These are phyloP conservation scores for Xylaria sp. DNA, from an alignment of 2,329 filamentous ascomycete genomes.

Conservation along the genomic window DNA sequence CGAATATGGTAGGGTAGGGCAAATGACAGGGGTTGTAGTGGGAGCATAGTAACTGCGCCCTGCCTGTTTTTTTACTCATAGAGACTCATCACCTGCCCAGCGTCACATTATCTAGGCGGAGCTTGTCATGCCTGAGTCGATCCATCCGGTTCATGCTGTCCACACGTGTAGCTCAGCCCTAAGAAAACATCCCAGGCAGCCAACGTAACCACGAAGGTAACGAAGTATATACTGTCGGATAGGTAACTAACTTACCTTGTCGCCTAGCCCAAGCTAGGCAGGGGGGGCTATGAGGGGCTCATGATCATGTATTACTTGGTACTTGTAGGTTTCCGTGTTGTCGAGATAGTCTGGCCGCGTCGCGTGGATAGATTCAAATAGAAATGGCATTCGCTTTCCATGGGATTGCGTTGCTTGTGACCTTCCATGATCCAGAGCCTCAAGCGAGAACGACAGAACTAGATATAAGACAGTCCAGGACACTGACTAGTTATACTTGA, in stretches of 20 bases:
- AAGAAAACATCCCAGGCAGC: conserved; percentile 23
- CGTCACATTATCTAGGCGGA: conserved; percentile 27
- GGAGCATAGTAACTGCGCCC: conserved; percentile 11
- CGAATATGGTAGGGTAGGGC: conserved; percentile 12
- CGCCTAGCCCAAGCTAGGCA: conserved; percentile 18
- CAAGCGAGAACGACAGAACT: not conserved
- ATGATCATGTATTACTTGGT: conserved; percentile 32
- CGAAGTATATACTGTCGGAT: conserved; percentile 18
- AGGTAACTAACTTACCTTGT: conserved; percentile 21
- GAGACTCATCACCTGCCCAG: conserved; percentile 32
- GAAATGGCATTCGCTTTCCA: not conserved
- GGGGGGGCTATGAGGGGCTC: conserved; percentile 36
- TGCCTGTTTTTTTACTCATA: conserved; percentile 20
- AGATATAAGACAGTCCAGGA: conserved; percentile 13
- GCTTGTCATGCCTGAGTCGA: conserved; percentile 30
- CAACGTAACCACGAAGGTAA: conserved; percentile 6
- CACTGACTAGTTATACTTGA: not conserved
- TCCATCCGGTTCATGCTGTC: conserved; percentile 29
- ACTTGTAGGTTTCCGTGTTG: conserved; percentile 23
- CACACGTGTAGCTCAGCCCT: conserved; percentile 37
- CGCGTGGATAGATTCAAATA: conserved; percentile 13
- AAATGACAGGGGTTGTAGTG: conserved; percentile 25
- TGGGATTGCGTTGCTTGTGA: conserved; percentile 13
- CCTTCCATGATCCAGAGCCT: not conserved
- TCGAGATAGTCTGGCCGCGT: conserved; percentile 9